Base-by-base conservation (phyloP, 2,329 filamentous ascomycete species). In the Arthroderma sp. region DNA sequence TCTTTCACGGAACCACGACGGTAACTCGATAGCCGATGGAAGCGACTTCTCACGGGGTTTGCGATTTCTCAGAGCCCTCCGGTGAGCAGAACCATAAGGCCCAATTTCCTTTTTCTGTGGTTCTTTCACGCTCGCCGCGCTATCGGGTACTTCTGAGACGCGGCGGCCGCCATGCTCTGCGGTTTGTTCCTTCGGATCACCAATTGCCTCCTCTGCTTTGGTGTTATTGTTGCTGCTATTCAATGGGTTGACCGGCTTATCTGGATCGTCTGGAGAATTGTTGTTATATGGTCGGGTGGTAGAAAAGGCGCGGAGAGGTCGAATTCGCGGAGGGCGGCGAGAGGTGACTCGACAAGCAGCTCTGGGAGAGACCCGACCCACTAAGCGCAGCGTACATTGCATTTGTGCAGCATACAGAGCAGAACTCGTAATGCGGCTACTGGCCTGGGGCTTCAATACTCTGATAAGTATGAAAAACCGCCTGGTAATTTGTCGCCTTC, bases 1-100 rank as follows among this genome's bases (percentile, higher is more conserved):
- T 9, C 55, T 54, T 40, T 62, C 57, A 15, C 55, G 51, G 39
- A 66, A 66, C 64, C 64, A 67, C 4, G 55, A 47, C 1, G 64
- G 64, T 22, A 66, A 52, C 2, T 52, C 55, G 4, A 57, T 52
- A 4, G 47, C 47, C 3, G 53, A 51, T 2, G 54, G 38, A 5
- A 46, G 38, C 32, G 39, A 46, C 30, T 60, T 53, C 15, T 54
- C 52, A 4, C 50, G 41, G 1, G 50, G 42, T 46, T 55, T 60
- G 39, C 52, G 55, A 40, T 63, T 65, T 40, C 62, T 60, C 55
- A 62, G 58, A 8, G 50, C 59, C 41, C 64, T 57, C 30, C 64
- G 62, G 34, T 63, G 45, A 5, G 58, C 62, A 36, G 63, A 66
- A 1, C 64, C 63, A 50, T 67, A 66, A 4, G 61, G 61, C 27